Evolutionary conservation across 2,329 filamentous ascomycete genomes (phyloP).

Genomic region (Lecanicillium sp.): DNA sequence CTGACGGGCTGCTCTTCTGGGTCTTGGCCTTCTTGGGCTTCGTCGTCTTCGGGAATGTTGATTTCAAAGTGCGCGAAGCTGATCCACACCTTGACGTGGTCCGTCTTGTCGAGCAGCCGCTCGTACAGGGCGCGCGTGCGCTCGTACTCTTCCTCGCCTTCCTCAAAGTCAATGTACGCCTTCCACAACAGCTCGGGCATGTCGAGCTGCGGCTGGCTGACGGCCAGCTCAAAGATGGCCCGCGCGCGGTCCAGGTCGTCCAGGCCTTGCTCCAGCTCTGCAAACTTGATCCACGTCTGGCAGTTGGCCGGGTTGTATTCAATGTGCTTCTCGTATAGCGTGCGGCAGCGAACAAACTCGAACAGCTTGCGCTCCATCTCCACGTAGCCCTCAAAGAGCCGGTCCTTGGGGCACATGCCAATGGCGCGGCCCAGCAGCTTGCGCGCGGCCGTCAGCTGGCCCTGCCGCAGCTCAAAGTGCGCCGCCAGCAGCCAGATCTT

Average conservation of each 20-base stretch:
- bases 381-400: conserved; percentile 88
- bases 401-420: conserved; percentile 93
- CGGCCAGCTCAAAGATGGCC: conserved; percentile 86
- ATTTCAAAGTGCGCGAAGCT: conserved; percentile 98
- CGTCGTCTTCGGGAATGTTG: conserved; percentile 74
- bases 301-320: conserved; percentile 87
- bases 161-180: conserved; percentile 96
- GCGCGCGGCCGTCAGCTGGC: conserved; percentile 69
- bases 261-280: conserved; percentile 83
- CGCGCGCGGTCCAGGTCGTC: conserved; percentile 84
- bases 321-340: conserved; percentile 87
- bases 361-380: conserved; percentile 89
- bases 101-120: conserved; percentile 85
- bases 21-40: conserved; percentile 46
- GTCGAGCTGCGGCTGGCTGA: conserved; percentile 74
- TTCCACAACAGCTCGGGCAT: conserved; percentile 99
- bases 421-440: conserved; percentile 88
- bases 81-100: conserved; percentile 99
- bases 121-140: conserved; percentile 78
- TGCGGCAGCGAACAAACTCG: conserved; percentile 87
- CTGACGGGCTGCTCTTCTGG: conserved; percentile 64
- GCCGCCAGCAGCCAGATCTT: conserved; percentile 94
- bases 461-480: conserved; percentile 86
- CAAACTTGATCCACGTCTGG: conserved; percentile 94
- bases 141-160: conserved; percentile 88